These are phyloP conservation scores for Omphalea diandra DNA, from an alignment of 441 rosid genomes.

Conservation along the genomic window DNA sequence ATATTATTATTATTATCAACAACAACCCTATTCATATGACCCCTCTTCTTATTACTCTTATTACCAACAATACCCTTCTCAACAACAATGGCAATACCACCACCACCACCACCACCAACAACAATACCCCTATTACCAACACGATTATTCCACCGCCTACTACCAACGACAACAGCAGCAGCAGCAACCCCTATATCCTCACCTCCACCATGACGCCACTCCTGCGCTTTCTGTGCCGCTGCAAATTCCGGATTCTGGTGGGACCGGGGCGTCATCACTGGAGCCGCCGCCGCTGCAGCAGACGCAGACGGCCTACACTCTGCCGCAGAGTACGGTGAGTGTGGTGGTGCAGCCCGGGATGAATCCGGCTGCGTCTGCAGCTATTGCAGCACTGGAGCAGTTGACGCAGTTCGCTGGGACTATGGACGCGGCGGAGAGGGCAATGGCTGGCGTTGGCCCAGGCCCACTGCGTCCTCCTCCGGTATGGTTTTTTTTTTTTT, in stretches of 20 bases:
- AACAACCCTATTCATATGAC: constrained; percentile 17
- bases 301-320: constrained; percentile 14
- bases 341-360: constrained; percentile 14
- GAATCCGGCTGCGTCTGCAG: constrained; percentile 32
- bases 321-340: constrained; percentile 13
- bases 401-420: constrained; percentile 31
- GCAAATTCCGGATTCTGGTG: constrained; percentile 13
- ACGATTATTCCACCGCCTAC: constrained; percentile 7
- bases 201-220: constrained; percentile 1
- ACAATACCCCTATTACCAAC: constrained; percentile 16
- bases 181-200: constrained; percentile 12
- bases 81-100: constrained; percentile 15
- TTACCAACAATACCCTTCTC: constrained; percentile 16
- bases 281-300: not conserved
- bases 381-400: constrained; percentile 33
- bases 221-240: not conserved
- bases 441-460: constrained; percentile 22
- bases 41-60: constrained; percentile 21
- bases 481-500: constrained; percentile 24
- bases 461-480: constrained; percentile 16
- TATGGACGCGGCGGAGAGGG: constrained; percentile 34
- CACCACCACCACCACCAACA: constrained; percentile 17
- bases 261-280: not conserved
- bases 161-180: constrained; percentile 10
- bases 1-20: constrained; percentile 22